Evolutionary conservation across 176 grass and related monocot species (phyloP).

Genomic region (Zizania latifolia): DNA sequence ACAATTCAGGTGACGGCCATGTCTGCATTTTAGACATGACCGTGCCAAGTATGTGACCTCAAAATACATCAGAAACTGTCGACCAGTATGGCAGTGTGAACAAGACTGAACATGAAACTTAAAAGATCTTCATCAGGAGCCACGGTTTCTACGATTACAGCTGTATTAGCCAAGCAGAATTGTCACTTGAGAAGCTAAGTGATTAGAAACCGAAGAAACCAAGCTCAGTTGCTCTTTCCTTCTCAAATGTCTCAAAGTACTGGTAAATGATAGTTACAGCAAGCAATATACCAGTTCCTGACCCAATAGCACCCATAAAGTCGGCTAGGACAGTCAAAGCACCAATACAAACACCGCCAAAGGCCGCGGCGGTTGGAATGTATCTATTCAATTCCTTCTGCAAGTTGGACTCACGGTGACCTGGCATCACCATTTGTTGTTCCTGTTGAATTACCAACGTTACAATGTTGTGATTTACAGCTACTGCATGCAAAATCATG

Average conservation of each 20-base stretch:
- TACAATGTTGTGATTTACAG: background rate
- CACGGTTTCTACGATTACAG: background rate
- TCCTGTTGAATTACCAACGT: background rate
- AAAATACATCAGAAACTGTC: background rate
- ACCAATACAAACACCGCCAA: slow-evolving; percentile 28
- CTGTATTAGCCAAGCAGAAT: too few species aligned
- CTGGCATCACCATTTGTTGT: background rate
- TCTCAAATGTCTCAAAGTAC: background rate
- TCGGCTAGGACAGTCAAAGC: slow-evolving; percentile 25
- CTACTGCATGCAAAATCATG: too few species aligned
- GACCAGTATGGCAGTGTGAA: too few species aligned
- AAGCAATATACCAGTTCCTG: slow-evolving; percentile 9
- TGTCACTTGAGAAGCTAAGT: too few species aligned
- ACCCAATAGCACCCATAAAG: slow-evolving; percentile 37
- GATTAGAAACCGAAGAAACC: background rate
- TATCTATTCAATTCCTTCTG: slow-evolving; percentile 29
- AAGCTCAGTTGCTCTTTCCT: background rate
- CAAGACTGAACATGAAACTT: background rate
- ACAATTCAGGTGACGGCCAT: background rate
- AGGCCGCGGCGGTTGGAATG: slow-evolving; percentile 9
- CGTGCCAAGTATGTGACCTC: background rate
- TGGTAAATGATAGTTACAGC: background rate
- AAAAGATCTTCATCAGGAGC: background rate
- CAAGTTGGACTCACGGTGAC: slow-evolving; percentile 8
- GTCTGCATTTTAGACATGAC: background rate